Conservation (phyloP, 2,329 filamentous ascomycete species). For the Talaromyces sp. region DNA sequence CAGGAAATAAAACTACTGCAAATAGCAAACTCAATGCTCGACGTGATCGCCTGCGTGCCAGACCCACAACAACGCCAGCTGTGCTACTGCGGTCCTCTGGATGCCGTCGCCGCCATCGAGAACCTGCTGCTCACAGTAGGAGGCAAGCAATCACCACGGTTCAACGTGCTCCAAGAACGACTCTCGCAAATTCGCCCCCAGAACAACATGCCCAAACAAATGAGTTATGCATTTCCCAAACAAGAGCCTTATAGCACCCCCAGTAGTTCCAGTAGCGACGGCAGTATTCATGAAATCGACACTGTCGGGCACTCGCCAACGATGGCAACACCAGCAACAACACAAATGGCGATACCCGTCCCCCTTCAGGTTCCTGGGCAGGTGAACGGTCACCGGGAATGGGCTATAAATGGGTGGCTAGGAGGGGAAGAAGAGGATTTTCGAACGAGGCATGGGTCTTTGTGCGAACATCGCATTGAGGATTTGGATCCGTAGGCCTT, state of each 20-base stretch:
- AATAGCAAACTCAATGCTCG: slow-evolving; percentile 7
- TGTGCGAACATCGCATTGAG: not conserved
- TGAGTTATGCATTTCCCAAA: not conserved
- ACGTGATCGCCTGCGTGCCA: slow-evolving; percentile 7
- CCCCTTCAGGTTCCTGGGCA: not conserved
- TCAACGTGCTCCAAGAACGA: not conserved
- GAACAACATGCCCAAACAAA: not conserved
- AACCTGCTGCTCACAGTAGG: not conserved
- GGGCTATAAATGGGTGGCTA: not conserved
- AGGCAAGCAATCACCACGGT: not conserved
- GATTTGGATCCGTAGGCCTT: not conserved
- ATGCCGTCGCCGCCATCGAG: not conserved
- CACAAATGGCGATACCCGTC: not conserved
- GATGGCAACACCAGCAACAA: not conserved
- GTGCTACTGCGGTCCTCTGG: not conserved
- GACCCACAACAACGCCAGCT: not conserved
- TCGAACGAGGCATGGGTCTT: not conserved
- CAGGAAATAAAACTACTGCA: slow-evolving; percentile 9
- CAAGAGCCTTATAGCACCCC: not conserved
- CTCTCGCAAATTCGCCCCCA: not conserved
- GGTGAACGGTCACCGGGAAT: not conserved
- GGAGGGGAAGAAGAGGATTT: not conserved
- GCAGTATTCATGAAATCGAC: not conserved
- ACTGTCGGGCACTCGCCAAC: not conserved
- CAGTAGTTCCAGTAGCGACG: not conserved